Evolutionary conservation across 495 filamentous ascomycete genomes (phyloP).

Genomic region (Aspergillus mulundensis): DNA sequence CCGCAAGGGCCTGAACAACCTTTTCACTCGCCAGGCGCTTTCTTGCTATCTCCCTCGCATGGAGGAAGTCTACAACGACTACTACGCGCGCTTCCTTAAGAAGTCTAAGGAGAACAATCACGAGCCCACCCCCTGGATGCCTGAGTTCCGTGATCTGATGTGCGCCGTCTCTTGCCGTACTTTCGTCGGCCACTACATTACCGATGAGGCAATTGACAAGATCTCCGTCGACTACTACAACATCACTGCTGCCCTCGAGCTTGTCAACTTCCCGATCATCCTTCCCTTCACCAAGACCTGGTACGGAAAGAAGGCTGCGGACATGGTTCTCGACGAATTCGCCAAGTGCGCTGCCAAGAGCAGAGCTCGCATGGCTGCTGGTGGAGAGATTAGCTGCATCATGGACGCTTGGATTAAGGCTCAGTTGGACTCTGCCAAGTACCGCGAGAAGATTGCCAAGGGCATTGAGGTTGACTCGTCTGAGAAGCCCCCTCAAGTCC

Average conservation of each 20-base stretch:
- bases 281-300: constrained; percentile 93
- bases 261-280: constrained; percentile 99
- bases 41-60: constrained; percentile 85
- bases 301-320: constrained; percentile 94
- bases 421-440: constrained; percentile 76
- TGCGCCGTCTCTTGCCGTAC: constrained; percentile 92
- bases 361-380: constrained; percentile 87
- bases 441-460: constrained; percentile 66
- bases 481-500: constrained; percentile 75
- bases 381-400: constrained; percentile 83
- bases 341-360: constrained; percentile 87
- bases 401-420: constrained; percentile 90
- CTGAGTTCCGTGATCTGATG: constrained; percentile 91
- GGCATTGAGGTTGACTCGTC: constrained; percentile 62
- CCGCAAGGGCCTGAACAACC: constrained; percentile 89
- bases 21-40: constrained; percentile 90
- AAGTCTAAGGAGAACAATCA: constrained; percentile 63
- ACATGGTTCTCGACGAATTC: constrained; percentile 89
- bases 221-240: constrained; percentile 96
- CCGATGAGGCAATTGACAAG: constrained; percentile 84
- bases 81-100: constrained; percentile 73
- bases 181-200: constrained; percentile 94
- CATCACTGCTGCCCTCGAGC: constrained; percentile 91
- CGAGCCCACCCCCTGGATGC: constrained; percentile 82
- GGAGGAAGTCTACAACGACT: constrained; percentile 85